These are phyloP conservation scores for Skeletonema tropicum DNA, from an alignment of 108 stramenopile species.

Conservation along the genomic window DNA sequence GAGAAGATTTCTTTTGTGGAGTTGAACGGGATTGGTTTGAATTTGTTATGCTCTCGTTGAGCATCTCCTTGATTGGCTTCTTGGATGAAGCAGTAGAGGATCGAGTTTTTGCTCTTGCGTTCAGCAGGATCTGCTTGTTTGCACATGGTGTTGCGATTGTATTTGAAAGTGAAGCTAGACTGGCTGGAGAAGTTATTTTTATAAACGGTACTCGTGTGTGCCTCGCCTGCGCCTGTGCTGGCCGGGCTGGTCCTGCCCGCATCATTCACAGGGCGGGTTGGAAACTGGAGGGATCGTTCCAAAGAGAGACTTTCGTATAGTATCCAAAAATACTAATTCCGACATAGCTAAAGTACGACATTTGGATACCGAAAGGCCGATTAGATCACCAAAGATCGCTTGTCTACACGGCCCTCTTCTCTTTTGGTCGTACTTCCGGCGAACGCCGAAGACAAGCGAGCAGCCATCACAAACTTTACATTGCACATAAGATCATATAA, in stretches of 20 bases:
- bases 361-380: not conserved
- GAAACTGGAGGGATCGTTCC: too few species aligned
- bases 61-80: not conserved
- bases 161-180: not conserved
- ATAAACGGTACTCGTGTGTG: not conserved
- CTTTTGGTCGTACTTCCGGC: too few species aligned
- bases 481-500: too few species aligned
- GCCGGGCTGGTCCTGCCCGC: too few species aligned
- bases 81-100: not conserved
- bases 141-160: not conserved
- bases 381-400: too few species aligned
- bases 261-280: too few species aligned
- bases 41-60: not conserved
- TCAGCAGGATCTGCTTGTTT: not conserved
- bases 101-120: not conserved
- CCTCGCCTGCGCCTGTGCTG: too few species aligned
- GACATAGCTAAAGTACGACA: not conserved
- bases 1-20: not conserved
- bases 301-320: too few species aligned
- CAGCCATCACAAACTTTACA: too few species aligned
- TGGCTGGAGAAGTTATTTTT: not conserved
- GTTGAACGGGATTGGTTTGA: not conserved
- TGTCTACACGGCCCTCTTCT: too few species aligned
- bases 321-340: not conserved
- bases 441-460: too few species aligned